A percentile compares a stretch with the other conserved stretches of the same genome.
Evolutionary conservation across 352 stramenopile species (phyloP).

Genomic region (Discostella stelligera): DNA sequence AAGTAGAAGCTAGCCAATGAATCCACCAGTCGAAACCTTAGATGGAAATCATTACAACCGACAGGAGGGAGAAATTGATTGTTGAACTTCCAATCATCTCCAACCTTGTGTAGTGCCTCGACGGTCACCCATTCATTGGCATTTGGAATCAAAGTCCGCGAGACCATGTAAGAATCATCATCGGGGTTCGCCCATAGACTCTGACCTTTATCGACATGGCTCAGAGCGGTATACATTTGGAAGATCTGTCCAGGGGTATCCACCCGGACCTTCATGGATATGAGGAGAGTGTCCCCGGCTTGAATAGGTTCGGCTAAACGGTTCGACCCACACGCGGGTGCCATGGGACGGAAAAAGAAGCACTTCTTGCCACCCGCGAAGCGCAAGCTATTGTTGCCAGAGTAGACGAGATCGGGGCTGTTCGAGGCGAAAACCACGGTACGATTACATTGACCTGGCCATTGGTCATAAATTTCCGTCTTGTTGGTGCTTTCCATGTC

Average conservation of each 20-base stretch:
- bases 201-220: slow-evolving; percentile 15
- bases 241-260: slow-evolving; percentile 28
- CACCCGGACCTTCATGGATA: slow-evolving; percentile 35
- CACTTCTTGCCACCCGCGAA: slow-evolving; percentile 30
- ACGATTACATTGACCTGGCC: slow-evolving; percentile 5
- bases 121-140: slow-evolving; percentile 35
- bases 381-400: slow-evolving; percentile 9
- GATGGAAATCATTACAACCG: slow-evolving; percentile 45
- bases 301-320: slow-evolving; percentile 16
- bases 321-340: slow-evolving; percentile 5
- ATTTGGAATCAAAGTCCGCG: slow-evolving; percentile 17
- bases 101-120: slow-evolving; percentile 32
- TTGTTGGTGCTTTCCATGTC: slow-evolving; percentile 39
- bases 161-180: slow-evolving; percentile 44
- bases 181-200: slow-evolving; percentile 13
- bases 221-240: slow-evolving; percentile 41
- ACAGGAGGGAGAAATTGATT: slow-evolving; percentile 13
- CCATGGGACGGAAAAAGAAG: slow-evolving; percentile 37
- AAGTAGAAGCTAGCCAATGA: slow-evolving; percentile 23
- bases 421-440: slow-evolving; percentile 1
- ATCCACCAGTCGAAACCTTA: slow-evolving; percentile 18
- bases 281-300: slow-evolving; percentile 34
- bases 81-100: slow-evolving; percentile 40
- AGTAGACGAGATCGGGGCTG: slow-evolving; percentile 13
- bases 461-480: not conserved